Evolutionary conservation across 2,329 filamentous ascomycete genomes (phyloP), one percentile per base, ranked within the genome.

Genomic region (Akanthomyces lecanii): DNA sequence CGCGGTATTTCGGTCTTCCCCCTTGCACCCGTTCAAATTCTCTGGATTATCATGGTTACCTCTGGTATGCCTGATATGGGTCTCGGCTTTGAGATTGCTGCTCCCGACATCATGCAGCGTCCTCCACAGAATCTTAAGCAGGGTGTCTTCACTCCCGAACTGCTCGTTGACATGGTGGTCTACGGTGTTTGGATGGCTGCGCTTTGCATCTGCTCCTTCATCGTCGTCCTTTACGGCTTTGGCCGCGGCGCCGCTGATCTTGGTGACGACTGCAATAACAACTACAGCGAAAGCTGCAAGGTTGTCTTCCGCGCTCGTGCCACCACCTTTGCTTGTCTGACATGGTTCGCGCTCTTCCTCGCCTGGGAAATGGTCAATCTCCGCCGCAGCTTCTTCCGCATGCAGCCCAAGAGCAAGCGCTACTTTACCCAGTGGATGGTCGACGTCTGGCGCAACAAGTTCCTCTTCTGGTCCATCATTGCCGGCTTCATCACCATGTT

Each of bases 1-100:
- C 78, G 77, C 16, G 78, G 81, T 1, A 75, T 89, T 28, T 90
- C 88, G 0, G 87, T 91, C 5, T 91, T 91, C 70, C 88, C 88
- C 0, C 79, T 91, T 16, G 80, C 87, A 0, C 89, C 89, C 0
- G 86, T 91, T n/a, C 85, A 91, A 67, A 89, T 91, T 66, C 79
- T 91, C 48, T 91, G 88, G 89, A 87, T 92, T 65, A 91, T 91
- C 69, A 91, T 91, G 88, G 82, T 91, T 62, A 91, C 89, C 0
- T 90, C 87, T 38, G 86, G 85, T 55, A 81, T 91, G 69, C 88
- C 89, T 4, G 89, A 90, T 66, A 90, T 91, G 86, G 89, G 88
- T 64, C 80, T 91, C 3, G 88, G 89, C 2, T 87, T 90, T 74
- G 89, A 91, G 73, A 77, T 82, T 61, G 88, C 88, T 0, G 84